A percentile compares a stretch with the other conserved stretches of the same genome.
These are phyloP conservation scores for Tephrocybe sp. DNA, from an alignment of 768 basidiomycete genomes.

Conservation along the genomic window DNA sequence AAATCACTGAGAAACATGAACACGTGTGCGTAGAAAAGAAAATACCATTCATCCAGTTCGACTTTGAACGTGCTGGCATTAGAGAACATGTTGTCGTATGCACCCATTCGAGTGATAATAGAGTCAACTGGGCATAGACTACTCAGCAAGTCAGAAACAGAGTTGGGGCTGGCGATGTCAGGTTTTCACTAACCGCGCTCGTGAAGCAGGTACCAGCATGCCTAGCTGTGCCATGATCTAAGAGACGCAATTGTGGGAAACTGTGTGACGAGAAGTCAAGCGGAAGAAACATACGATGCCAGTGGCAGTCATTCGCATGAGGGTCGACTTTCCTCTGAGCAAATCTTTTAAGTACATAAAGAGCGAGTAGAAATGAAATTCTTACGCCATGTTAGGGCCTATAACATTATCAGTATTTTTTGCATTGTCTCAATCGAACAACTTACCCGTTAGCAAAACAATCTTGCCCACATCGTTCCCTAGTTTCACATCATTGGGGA, in stretches of 20 bases:
- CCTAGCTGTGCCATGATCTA: conserved; percentile 94
- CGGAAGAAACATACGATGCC: conserved; percentile 61
- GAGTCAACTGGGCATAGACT: conserved; percentile 88
- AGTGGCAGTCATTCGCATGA: conserved; percentile 94
- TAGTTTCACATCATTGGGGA: conserved; percentile 88
- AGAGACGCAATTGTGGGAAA: background rate
- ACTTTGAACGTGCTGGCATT: conserved; percentile 97
- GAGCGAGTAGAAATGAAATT: conserved; percentile 5
- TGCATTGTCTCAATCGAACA: background rate
- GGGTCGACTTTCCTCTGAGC: conserved; percentile 75
- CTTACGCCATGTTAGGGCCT: conserved; percentile 90
- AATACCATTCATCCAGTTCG: conserved; percentile 93
- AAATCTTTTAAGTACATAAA: conserved; percentile 7
- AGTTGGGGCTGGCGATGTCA: background rate
- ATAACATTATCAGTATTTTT: background rate
- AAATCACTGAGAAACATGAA: background rate
- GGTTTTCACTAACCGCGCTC: conserved; percentile 55
- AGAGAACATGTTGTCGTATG: conserved; percentile 96
- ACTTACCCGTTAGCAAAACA: conserved; percentile 80
- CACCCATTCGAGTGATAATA: conserved; percentile 97
- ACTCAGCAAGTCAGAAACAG: background rate
- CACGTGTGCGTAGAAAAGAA: background rate
- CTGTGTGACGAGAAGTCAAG: background rate
- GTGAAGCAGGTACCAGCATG: conserved; percentile 87
- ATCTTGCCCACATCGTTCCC: conserved; percentile 76